A percentile compares a stretch with the other conserved stretches of the same genome.
Evolutionary conservation across 495 filamentous ascomycete species (phyloP).

Genomic region (Neurospora tetrasperma): DNA sequence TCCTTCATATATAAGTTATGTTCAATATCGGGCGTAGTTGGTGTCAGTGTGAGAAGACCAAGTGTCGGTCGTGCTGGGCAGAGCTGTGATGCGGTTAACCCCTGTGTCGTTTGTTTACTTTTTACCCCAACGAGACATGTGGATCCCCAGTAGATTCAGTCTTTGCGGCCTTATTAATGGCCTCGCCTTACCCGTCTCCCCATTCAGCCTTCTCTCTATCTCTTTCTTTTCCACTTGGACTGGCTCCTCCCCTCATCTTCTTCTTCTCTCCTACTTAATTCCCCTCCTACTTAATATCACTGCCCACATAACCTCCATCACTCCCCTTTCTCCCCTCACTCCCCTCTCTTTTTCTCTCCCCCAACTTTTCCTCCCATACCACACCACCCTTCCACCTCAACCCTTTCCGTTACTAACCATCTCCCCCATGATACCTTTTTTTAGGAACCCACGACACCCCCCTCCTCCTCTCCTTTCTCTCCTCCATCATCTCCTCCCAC

Average conservation of each 20-base stretch:
- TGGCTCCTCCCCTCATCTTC: neutral
- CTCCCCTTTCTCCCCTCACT: too few relatives aligned
- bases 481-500: conserved; percentile 41
- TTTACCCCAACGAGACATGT: neutral
- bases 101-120: neutral
- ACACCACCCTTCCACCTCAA: neutral
- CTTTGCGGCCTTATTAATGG: neutral
- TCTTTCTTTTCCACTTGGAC: neutral
- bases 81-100: neutral
- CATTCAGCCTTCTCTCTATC: neutral
- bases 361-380: neutral
- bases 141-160: neutral
- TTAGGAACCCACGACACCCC: conserved; percentile 71
- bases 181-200: neutral
- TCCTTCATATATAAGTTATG: neutral
- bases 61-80: neutral
- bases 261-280: neutral
- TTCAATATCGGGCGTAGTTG: neutral
- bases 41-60: neutral
- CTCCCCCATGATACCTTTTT: neutral
- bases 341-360: neutral
- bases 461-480: conserved; percentile 53
- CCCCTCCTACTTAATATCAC: too few relatives aligned
- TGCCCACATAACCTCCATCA: too few relatives aligned
- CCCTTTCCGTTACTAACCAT: neutral